Percentiles rank a stretch among this genome's conserved stretches.
Conservation (phyloP, 306 rosid species). For the Malus fusca region DNA sequence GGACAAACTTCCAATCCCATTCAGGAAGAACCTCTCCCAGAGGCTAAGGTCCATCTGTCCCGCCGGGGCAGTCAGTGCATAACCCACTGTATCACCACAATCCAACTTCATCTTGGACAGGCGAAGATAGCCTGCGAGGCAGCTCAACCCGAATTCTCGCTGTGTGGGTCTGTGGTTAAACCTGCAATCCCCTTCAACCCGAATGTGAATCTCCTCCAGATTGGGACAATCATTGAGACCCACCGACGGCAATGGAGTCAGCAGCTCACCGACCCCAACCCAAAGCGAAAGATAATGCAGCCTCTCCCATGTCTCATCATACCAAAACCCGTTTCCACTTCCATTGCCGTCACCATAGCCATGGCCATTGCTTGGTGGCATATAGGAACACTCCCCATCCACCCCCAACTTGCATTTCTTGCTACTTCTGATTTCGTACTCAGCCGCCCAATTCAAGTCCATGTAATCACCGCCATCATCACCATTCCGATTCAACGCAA, state of each 20-base stretch:
- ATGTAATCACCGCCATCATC: neutral
- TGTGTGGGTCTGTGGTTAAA: constrained; percentile 39
- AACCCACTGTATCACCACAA: constrained; percentile 79
- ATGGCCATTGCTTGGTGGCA: constrained; percentile 21
- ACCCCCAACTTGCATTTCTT: constrained; percentile 41
- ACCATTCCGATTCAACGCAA: neutral
- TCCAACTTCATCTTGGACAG: constrained; percentile 73
- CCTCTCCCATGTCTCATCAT: constrained; percentile 53
- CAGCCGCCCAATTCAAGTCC: constrained; percentile 29
- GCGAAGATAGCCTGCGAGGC: constrained; percentile 46
- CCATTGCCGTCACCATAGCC: constrained; percentile 25
- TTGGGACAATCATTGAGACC: constrained; percentile 77
- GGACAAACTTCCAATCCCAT: constrained; percentile 51
- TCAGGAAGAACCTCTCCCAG: constrained; percentile 88
- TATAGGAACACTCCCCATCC: constrained; percentile 20
- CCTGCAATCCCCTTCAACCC: constrained; percentile 80
- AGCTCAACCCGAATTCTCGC: constrained; percentile 54
- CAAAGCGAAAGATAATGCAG: constrained; percentile 66
- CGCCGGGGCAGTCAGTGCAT: constrained; percentile 59
- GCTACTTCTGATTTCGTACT: constrained; percentile 33
- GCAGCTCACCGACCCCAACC: constrained; percentile 72
- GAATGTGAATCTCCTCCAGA: constrained; percentile 60
- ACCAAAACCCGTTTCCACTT: constrained; percentile 35
- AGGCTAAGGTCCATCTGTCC: constrained; percentile 85
- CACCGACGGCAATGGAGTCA: constrained; percentile 51